These are phyloP conservation scores for Candida tammaniensis DNA, from an alignment of 805 yeast species.

Conservation along the genomic window DNA sequence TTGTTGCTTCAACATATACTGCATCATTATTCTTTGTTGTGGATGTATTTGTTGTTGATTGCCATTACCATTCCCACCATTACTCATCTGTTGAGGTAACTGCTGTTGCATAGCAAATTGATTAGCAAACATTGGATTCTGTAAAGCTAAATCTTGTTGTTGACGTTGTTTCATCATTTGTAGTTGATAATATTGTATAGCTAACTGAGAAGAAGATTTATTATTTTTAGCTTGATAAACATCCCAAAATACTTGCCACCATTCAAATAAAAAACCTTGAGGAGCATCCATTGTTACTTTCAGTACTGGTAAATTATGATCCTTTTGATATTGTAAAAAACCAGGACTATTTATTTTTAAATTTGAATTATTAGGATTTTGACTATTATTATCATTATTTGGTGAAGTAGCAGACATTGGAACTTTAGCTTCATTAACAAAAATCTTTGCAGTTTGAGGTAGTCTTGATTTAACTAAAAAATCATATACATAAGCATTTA, in stretches of 20 bases:
- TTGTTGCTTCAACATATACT: conserved; percentile 9
- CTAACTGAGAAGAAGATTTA: conserved; percentile 27
- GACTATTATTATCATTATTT: background rate
- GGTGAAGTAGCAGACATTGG: conserved; percentile 34
- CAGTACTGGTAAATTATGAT: conserved; percentile 47
- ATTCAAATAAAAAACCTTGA: conserved; percentile 81
- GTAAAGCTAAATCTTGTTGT: conserved; percentile 41
- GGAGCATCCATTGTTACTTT: conserved; percentile 74
- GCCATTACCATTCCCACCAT: conserved; percentile 7
- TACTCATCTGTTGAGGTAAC: conserved; percentile 7
- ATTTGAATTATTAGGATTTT: background rate
- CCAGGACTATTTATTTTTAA: conserved; percentile 7
- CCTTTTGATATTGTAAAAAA: conserved; percentile 28
- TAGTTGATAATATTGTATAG: conserved; percentile 69
- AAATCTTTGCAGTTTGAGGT: conserved; percentile 68
- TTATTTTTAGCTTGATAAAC: conserved; percentile 78
- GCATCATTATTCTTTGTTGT: conserved; percentile 13
- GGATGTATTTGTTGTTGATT: conserved; percentile 6
- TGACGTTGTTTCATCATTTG: conserved; percentile 59
- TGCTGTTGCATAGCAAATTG: background rate
- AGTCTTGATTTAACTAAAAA: conserved; percentile 73
- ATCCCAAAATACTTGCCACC: conserved; percentile 98
- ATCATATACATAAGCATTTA: conserved; percentile 86
- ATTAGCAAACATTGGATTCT: conserved; percentile 2
- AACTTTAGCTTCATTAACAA: conserved; percentile 74